Base-by-base conservation (phyloP, 306 rosid genomes). In the Purshia tridentata region DNA sequence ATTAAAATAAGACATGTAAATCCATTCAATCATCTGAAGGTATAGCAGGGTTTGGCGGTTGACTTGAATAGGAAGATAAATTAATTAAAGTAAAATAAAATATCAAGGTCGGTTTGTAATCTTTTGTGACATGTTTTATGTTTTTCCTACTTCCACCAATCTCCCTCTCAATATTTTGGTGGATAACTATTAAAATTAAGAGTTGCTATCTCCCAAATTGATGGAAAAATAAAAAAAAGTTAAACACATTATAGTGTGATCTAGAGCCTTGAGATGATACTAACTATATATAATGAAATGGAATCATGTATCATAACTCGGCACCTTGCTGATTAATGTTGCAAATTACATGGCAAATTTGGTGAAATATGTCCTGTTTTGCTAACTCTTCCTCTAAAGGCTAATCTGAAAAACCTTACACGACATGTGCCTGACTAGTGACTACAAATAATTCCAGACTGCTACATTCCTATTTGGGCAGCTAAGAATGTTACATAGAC, bases 401-500 rank as follows among this genome's bases (percentile, higher is more conserved):
- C 51, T 13, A 18, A 29, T 50, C 6, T 14, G 22, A 73, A 19
- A 3, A n/a, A 42, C 51, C n/a, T 50, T 52, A 50, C 9, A 9
- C 18, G 37, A 35, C 42, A 52, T 9, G 35, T 67, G 18, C 61
- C 22, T n/a, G 62, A 35, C 58, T 50, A 49, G 2, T n/a, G 62
- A 35, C 58, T 50, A 49, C 5, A 16, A 60, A 6, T 9, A 37
- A 60, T 37, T 60, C 39, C 9, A 44, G 49, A 54, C 62, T 15
- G 20, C 62, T 6, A 59, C 44, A 35, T 35, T 44, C 65, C 9
- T 35, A 35, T 35, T 5, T 6, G n/a, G 65, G 42, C 18, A 35
- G 65, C 18, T n/a, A 69, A 37, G 50, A 69, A 52, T 12, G 63
- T 54, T 6, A 65, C 2, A 65, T 48, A 45, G 46, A 68, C 11